Conservation (phyloP, 2,329 filamentous ascomycete species). For the Setomelanomma holmii region DNA sequence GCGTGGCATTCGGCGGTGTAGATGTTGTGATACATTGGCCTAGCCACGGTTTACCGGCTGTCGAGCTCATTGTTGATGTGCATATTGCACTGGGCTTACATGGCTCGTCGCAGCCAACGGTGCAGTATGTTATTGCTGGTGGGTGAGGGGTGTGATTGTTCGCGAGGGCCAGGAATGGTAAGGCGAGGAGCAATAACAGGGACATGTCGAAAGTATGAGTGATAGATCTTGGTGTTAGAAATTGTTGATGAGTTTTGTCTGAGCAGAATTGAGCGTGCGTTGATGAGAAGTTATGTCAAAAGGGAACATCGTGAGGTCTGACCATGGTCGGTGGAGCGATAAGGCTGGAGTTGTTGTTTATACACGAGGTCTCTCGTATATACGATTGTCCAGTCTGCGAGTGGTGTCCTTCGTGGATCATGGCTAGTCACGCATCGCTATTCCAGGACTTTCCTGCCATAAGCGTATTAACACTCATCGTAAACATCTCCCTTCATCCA, state of each 20-base stretch:
- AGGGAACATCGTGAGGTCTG: neutral
- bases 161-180: neutral
- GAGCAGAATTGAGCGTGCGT: no score
- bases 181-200: neutral
- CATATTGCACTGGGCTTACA: neutral
- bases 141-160: neutral
- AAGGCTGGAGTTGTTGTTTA: neutral
- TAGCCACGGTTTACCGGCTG: neutral
- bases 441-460: neutral
- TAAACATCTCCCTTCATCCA: neutral
- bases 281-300: no score
- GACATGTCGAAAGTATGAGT: neutral
- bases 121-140: neutral
- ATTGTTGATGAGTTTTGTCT: no score
- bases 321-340: neutral
- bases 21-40: neutral
- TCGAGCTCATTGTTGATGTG: neutral
- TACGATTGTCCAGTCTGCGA: neutral
- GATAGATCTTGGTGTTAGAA: no score
- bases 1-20: neutral
- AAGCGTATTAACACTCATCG: neutral
- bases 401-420: neutral
- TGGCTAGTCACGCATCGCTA: neutral
- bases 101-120: neutral
- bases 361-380: neutral